phyloP scores from a whole-genome alignment of 2,329 filamentous ascomycete genomes.

The Talaromyces amestolkiae region DNA sequence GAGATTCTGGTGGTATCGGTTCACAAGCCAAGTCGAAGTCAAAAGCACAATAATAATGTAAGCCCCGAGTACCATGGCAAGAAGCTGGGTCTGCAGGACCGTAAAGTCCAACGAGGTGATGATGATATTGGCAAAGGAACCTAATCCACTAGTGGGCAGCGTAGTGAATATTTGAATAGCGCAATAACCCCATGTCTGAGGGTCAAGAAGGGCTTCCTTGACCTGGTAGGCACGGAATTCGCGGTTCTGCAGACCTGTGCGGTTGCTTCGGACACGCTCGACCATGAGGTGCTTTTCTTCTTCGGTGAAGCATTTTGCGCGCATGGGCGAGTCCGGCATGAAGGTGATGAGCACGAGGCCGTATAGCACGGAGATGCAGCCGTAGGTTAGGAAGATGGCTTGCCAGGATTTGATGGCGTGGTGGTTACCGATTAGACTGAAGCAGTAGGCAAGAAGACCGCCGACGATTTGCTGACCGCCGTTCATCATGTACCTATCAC shows the following conservation, averaged over 20 bases:
- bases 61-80: slow-evolving; percentile 69
- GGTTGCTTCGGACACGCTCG: slow-evolving; percentile 59
- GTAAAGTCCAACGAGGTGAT: slow-evolving; percentile 68
- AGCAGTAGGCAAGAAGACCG: slow-evolving; percentile 62
- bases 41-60: slow-evolving; percentile 72
- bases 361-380: slow-evolving; percentile 61
- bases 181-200: slow-evolving; percentile 65
- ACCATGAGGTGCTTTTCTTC: slow-evolving; percentile 64
- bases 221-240: slow-evolving; percentile 54
- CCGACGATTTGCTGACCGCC: slow-evolving; percentile 70
- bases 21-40: slow-evolving; percentile 64
- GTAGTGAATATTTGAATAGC: slow-evolving; percentile 69
- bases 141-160: slow-evolving; percentile 69
- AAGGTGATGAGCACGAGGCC: slow-evolving; percentile 63
- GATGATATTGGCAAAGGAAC: slow-evolving; percentile 72
- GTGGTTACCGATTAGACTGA: slow-evolving; percentile 51
- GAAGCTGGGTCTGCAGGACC: slow-evolving; percentile 65
- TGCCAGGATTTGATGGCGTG: slow-evolving; percentile 63
- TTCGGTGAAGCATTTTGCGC: slow-evolving; percentile 66
- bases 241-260: slow-evolving; percentile 61
- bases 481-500: slow-evolving; percentile 70
- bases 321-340: slow-evolving; percentile 70
- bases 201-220: slow-evolving; percentile 60
- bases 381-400: slow-evolving; percentile 66
- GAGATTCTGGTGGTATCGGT: slow-evolving; percentile 67